These are phyloP conservation scores for Hypoxylon lienhwacheense DNA, from an alignment of 495 filamentous ascomycete genomes.

Conservation along the genomic window DNA sequence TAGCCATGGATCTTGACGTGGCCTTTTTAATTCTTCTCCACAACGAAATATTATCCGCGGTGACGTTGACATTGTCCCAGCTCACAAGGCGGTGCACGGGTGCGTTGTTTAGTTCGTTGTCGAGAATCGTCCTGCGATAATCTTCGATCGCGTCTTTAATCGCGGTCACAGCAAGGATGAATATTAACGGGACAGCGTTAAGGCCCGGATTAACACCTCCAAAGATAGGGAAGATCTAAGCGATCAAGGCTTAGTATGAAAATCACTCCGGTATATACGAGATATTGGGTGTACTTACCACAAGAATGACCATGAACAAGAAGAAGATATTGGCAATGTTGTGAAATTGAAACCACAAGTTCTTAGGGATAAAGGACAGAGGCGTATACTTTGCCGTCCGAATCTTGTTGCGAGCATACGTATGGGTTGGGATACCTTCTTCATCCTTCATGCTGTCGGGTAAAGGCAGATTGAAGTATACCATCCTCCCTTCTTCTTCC, in stretches of 20 bases:
- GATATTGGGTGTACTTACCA: slow-evolving; percentile 60
- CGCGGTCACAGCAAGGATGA: slow-evolving; percentile 89
- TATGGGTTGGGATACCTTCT: slow-evolving; percentile 68
- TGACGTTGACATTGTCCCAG: slow-evolving; percentile 92
- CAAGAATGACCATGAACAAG: slow-evolving; percentile 91
- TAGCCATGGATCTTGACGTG: slow-evolving; percentile 64
- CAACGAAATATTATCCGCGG: slow-evolving; percentile 76
- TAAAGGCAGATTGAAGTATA: slow-evolving; percentile 88
- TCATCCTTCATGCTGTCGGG: slow-evolving; percentile 80
- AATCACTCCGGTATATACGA: not conserved
- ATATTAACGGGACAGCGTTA: slow-evolving; percentile 87
- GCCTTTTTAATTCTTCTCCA: slow-evolving; percentile 96
- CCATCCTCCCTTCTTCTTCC: slow-evolving; percentile 40
- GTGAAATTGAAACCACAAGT: slow-evolving; percentile 96
- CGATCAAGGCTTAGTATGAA: slow-evolving; percentile 15
- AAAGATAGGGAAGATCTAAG: slow-evolving; percentile 93
- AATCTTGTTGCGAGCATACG: slow-evolving; percentile 92
- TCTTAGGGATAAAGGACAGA: slow-evolving; percentile 95
- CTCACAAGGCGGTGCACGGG: slow-evolving; percentile 86
- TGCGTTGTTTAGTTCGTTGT: slow-evolving; percentile 95
- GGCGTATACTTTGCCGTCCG: slow-evolving; percentile 96
- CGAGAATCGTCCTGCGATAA: slow-evolving; percentile 87
- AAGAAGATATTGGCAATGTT: slow-evolving; percentile 99
- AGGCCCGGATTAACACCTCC: slow-evolving; percentile 88
- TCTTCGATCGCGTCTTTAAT: slow-evolving; percentile 99